Conservation (phyloP, 805 yeast genomes). For the Ogataea methanolica region DNA sequence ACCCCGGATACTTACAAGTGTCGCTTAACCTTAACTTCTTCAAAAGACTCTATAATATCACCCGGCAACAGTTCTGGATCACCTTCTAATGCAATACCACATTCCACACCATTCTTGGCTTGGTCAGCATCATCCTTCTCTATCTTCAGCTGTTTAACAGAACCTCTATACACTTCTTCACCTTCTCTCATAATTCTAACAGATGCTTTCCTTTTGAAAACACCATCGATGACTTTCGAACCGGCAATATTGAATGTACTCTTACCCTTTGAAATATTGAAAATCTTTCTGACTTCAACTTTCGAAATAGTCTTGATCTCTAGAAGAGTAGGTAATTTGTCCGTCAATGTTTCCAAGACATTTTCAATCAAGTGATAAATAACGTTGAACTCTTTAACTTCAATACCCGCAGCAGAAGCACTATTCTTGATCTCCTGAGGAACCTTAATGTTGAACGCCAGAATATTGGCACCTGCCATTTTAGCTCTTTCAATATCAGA, state of each 20-base stretch:
- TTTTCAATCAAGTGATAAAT: slow-evolving; percentile 87
- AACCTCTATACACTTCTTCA: slow-evolving; percentile 33
- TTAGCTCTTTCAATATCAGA: slow-evolving; percentile 64
- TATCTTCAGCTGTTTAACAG: slow-evolving; percentile 68
- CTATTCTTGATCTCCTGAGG: slow-evolving; percentile 57
- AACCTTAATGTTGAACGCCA: slow-evolving; percentile 72
- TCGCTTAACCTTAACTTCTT: slow-evolving; percentile 56
- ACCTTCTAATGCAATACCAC: slow-evolving; percentile 71
- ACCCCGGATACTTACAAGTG: slow-evolving; percentile 4
- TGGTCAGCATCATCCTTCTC: slow-evolving; percentile 75
- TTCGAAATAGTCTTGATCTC: slow-evolving; percentile 65
- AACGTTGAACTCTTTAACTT: slow-evolving; percentile 62
- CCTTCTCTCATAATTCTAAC: slow-evolving; percentile 45
- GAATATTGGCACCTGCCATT: slow-evolving; percentile 63
- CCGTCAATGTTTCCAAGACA: slow-evolving; percentile 61
- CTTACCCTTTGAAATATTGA: slow-evolving; percentile 60
- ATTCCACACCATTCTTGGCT: slow-evolving; percentile 81
- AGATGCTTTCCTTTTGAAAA: slow-evolving; percentile 51
- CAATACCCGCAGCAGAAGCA: slow-evolving; percentile 56
- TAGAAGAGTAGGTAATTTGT: slow-evolving; percentile 57
- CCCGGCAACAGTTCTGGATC: slow-evolving; percentile 42
- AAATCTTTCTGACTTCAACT: slow-evolving; percentile 65
- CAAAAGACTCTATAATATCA: slow-evolving; percentile 70
- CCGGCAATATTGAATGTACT: slow-evolving; percentile 73
- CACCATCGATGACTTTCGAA: slow-evolving; percentile 71